Base-by-base conservation (phyloP, 192 early-diverging fungal genomes). In the Podila verticillata region DNA sequence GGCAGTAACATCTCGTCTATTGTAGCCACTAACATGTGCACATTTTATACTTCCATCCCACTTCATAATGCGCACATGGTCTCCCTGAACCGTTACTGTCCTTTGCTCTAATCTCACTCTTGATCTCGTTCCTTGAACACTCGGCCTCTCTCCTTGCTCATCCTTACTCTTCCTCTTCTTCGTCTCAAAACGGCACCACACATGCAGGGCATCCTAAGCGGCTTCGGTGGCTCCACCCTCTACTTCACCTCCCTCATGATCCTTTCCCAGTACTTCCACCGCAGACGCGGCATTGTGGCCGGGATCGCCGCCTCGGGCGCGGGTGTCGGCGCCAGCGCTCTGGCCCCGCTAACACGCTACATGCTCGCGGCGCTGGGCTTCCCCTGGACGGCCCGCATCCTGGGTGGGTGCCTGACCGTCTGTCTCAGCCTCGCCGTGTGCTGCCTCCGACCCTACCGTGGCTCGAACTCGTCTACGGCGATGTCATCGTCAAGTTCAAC, bases 401-500 rank as follows among this genome's bases (percentile, higher is more conserved):
- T 71, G 19, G 69, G 69, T 4, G 69, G 32, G 5, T 56, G 59
- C 35, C 63, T 71, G 69, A 48, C 61, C 48, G 60, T 71, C 15
- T 63, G 28, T 9, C n/a, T 71, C 4, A 22, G 48, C 5, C 20
- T 20, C 7, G 69, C 69, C 5, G 59, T 60, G 4, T 26, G 28
- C 22, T 54, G 54, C 29, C n/a, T 71, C 13, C 30, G 61, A 6
- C 69, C 69, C 3, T 70, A 61, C 31, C 29, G 24, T 15, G 56
- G 35, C 39, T 15, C 39, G 32, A 44, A 1, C 39, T 44, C 39
- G 35, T 36, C 35, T 36, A 6, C 39, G 0, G 3, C 4, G 7
- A 30, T 57, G 10, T 5, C 31, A 19, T 24, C 13, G 2, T 24
- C 34, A 3, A 10, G n/a, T 24, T 10, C 61, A 39, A 26, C 34